These are phyloP conservation scores for Datura wrightii DNA, from an alignment of 257 asterid genomes.

Conservation along the genomic window DNA sequence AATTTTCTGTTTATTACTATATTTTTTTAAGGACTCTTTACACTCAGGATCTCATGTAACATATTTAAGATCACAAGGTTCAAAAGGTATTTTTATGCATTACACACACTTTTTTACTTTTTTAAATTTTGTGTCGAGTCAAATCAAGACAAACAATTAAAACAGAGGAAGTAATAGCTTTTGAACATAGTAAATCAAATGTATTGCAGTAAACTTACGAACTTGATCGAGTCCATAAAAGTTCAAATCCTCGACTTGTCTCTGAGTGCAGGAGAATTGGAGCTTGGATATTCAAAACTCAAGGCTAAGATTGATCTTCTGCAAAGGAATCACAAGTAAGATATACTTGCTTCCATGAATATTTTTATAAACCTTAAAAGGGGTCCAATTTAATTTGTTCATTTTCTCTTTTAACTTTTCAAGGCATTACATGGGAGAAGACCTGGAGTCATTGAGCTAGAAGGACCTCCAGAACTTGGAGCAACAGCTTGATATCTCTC, in stretches of 20 bases:
- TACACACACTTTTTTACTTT: too few relatives aligned
- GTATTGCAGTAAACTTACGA: too few relatives aligned
- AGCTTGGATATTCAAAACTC: constrained; percentile 40
- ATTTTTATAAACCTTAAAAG: too few relatives aligned
- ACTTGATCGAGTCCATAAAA: neutral
- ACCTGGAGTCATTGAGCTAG: constrained; percentile 41
- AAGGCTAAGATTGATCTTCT: constrained; percentile 49
- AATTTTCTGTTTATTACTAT: too few relatives aligned
- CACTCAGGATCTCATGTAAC: too few relatives aligned
- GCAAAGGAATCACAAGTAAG: constrained; percentile 50
- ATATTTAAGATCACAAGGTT: too few relatives aligned
- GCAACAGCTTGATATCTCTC: constrained; percentile 54
- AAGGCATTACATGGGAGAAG: constrained; percentile 60
- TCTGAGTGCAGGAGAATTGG: constrained; percentile 35
- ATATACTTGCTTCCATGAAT: neutral
- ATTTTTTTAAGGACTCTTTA: too few relatives aligned
- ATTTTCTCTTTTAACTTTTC: neutral
- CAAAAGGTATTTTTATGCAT: too few relatives aligned
- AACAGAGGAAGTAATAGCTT: neutral
- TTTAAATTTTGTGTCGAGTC: too few relatives aligned
- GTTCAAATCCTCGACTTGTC: neutral
- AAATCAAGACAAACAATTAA: too few relatives aligned
- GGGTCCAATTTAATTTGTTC: neutral
- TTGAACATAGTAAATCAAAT: neutral
- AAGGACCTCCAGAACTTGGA: constrained; percentile 55